Evolutionary conservation across 2,329 filamentous ascomycete genomes (phyloP).

Genomic region (Diplodia intermedia): DNA sequence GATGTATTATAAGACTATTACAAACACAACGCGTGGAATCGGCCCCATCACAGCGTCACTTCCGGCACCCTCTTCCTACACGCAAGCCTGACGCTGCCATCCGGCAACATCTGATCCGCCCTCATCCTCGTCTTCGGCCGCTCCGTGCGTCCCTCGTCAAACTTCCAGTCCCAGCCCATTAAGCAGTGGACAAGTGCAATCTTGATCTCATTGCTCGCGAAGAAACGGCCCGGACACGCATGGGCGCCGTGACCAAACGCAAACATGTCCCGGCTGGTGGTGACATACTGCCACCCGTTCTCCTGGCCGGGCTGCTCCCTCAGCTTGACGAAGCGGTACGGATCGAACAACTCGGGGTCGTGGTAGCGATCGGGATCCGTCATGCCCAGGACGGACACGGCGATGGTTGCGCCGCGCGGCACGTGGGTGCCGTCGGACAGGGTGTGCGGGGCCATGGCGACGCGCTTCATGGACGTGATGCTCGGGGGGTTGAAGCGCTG

Average conservation of each 20-base stretch:
- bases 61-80: not conserved
- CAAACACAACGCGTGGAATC: no score
- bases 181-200: not conserved
- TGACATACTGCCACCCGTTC: constrained; percentile 28
- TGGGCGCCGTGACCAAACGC: not conserved
- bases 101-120: not conserved
- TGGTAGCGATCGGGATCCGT: not conserved
- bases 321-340: constrained; percentile 34
- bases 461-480: constrained; percentile 40
- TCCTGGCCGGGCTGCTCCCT: constrained; percentile 28
- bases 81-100: not conserved
- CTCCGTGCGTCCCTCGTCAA: not conserved
- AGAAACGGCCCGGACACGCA: not conserved
- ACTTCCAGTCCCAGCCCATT: not conserved
- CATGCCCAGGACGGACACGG: not conserved
- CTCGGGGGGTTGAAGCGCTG: constrained; percentile 40
- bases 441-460: constrained; percentile 37
- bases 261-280: not conserved
- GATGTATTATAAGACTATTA: no score
- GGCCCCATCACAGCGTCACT: not conserved
- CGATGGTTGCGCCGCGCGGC: constrained; percentile 33
- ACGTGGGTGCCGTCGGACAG: constrained; percentile 41
- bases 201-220: not conserved
- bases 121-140: not conserved
- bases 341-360: not conserved